Evolutionary conservation across 805 yeast genomes (phyloP).

Genomic region (Diddensiella santjacobensis): DNA sequence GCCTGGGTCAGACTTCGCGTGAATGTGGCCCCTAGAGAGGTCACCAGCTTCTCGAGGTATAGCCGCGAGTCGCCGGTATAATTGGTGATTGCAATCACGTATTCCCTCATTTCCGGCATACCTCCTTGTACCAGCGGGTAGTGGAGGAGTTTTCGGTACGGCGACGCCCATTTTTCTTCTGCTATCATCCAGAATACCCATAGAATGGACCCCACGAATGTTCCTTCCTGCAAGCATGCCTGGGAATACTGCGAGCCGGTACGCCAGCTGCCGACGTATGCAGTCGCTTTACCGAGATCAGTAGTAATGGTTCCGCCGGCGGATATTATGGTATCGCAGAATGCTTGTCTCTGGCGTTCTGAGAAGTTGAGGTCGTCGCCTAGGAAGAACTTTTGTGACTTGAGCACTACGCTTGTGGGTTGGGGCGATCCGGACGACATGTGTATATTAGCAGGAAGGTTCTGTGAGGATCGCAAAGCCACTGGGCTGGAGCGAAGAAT

Average conservation of each 20-base stretch:
- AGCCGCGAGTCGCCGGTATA: conserved; percentile 81
- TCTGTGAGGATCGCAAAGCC: neutral
- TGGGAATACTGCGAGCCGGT: conserved; percentile 51
- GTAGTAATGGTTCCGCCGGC: conserved; percentile 52
- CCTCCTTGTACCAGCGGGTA: conserved; percentile 60
- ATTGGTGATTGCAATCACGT: conserved; percentile 66
- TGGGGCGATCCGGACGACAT: neutral
- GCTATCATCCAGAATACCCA: conserved; percentile 75
- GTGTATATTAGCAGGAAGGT: conserved; percentile 8
- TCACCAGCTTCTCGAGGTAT: conserved; percentile 61
- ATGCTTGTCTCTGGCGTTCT: conserved; percentile 37
- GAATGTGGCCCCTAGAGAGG: conserved; percentile 70
- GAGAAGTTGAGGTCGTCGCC: conserved; percentile 56
- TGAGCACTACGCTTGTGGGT: conserved; percentile 28
- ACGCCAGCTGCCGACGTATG: conserved; percentile 61
- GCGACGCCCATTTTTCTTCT: conserved; percentile 51
- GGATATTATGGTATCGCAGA: conserved; percentile 43
- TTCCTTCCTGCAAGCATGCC: conserved; percentile 39
- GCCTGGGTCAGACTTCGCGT: conserved; percentile 58
- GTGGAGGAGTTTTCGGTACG: conserved; percentile 56
- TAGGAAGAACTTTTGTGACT: conserved; percentile 47
- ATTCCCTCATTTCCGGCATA: conserved; percentile 50
- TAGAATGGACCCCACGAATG: conserved; percentile 58
- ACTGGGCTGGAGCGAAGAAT: conserved; percentile 10
- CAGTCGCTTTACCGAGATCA: conserved; percentile 36